These are phyloP conservation scores for Chaetothyriales sp. DNA, from an alignment of 2,329 filamentous ascomycete species.

Conservation along the genomic window DNA sequence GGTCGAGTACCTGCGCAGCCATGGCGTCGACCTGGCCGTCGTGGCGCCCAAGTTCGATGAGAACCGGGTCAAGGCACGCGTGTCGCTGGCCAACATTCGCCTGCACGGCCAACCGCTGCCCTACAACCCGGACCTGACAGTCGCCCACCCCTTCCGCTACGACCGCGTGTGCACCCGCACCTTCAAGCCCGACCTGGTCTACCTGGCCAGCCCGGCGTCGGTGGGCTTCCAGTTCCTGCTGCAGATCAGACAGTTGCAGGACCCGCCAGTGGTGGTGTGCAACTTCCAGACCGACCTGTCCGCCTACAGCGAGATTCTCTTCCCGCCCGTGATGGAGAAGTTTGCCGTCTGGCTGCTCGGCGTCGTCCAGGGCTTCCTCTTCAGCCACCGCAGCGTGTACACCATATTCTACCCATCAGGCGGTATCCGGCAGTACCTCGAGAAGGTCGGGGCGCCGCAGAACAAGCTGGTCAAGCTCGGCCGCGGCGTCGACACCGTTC, in stretches of 20 bases:
- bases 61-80: slow-evolving; percentile 32
- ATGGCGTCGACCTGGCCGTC: slow-evolving; percentile 50
- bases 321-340: slow-evolving; percentile 45
- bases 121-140: slow-evolving; percentile 55
- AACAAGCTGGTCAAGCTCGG: slow-evolving; percentile 46
- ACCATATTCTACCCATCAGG: slow-evolving; percentile 55
- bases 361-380: slow-evolving; percentile 51
- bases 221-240: slow-evolving; percentile 56
- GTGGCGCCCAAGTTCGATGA: slow-evolving; percentile 47
- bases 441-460: slow-evolving; percentile 39
- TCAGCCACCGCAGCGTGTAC: slow-evolving; percentile 44
- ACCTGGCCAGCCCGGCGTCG: slow-evolving; percentile 53
- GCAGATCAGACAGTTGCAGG: slow-evolving; percentile 46
- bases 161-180: slow-evolving; percentile 45
- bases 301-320: slow-evolving; percentile 55
- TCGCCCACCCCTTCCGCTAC: slow-evolving; percentile 54
- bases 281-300: slow-evolving; percentile 61
- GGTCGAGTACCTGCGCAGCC: slow-evolving; percentile 48
- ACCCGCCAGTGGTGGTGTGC: slow-evolving; percentile 44
- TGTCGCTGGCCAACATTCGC: slow-evolving; percentile 36
- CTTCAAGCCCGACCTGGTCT: slow-evolving; percentile 53
- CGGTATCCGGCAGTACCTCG: slow-evolving; percentile 47
- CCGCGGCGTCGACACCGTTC: slow-evolving; percentile 48
- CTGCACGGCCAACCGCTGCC: slow-evolving; percentile 51
- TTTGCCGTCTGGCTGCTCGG: slow-evolving; percentile 49